Percentiles rank a stretch among this genome's conserved stretches.
Conservation (phyloP, 2,329 filamentous ascomycete genomes). For the Trichoderma sp. region DNA sequence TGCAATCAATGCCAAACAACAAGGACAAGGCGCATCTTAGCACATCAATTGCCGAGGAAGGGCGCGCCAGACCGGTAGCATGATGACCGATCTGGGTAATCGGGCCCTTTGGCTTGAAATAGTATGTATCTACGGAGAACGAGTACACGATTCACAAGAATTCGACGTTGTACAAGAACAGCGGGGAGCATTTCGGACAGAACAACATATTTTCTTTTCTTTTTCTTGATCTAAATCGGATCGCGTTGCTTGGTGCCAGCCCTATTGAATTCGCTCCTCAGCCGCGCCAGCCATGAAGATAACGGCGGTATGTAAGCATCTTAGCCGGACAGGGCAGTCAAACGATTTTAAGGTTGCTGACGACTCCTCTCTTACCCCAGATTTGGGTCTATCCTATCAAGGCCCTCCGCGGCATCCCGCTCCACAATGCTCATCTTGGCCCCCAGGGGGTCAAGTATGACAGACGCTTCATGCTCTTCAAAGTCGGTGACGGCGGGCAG, state of each 20-base stretch:
- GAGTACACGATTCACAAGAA: not conserved
- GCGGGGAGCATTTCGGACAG: not conserved
- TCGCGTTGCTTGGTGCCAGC: not conserved
- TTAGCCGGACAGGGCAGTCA: not conserved
- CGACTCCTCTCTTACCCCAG: constrained; percentile 26
- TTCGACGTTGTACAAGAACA: not conserved
- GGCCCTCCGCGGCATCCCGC: constrained; percentile 62
- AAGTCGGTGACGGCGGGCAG: constrained; percentile 44
- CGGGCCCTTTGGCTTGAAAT: not conserved
- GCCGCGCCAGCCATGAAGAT: constrained; percentile 33
- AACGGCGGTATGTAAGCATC: constrained; percentile 30
- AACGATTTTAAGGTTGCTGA: not conserved
- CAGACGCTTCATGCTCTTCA: constrained; percentile 69
- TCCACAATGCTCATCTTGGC: constrained; percentile 56
- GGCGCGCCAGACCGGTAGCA: constrained; percentile 5
- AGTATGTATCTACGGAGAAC: not conserved
- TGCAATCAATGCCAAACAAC: not conserved
- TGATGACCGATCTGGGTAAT: not conserved
- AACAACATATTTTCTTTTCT: not conserved
- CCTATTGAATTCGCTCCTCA: not conserved
- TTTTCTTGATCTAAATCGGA: not conserved
- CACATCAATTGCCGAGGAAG: not conserved
- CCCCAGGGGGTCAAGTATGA: constrained; percentile 66
- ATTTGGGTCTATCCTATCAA: constrained; percentile 76
- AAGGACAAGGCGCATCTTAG: not conserved